Conservation (phyloP, 768 basidiomycete genomes). For the Lentinula sp. region DNA sequence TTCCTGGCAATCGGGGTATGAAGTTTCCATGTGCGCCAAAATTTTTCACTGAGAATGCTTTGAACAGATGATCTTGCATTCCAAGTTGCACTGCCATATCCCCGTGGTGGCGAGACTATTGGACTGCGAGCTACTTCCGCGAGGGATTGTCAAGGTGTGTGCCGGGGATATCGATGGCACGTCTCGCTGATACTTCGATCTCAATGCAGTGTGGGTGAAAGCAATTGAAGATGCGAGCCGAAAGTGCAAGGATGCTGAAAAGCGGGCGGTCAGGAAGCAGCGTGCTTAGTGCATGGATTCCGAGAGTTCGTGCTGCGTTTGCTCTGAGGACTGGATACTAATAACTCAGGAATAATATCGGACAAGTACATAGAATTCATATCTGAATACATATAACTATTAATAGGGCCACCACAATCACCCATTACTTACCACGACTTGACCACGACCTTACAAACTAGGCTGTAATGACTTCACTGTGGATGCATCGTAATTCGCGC, state of each 20-base stretch:
- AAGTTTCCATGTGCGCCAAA: neutral
- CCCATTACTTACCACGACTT: no score
- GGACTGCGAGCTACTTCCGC: constrained; percentile 49
- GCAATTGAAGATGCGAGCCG: constrained; percentile 33
- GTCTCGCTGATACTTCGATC: neutral
- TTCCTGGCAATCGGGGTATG: constrained; percentile 46
- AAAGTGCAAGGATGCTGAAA: constrained; percentile 41
- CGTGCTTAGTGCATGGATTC: neutral
- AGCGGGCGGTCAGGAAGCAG: constrained; percentile 19
- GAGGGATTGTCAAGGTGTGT: constrained; percentile 50
- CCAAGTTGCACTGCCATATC: constrained; percentile 60
- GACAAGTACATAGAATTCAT: no score
- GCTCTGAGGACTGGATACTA: neutral
- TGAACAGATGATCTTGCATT: constrained; percentile 61
- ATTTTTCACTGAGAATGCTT: neutral
- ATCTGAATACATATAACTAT: no score
- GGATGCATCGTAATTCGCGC: neutral
- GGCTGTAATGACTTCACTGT: no score
- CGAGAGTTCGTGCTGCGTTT: neutral
- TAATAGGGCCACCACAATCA: no score
- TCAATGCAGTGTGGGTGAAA: constrained; percentile 26
- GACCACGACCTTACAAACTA: no score
- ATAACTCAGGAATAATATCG: neutral
- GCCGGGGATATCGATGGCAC: neutral
- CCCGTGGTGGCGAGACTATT: constrained; percentile 70